phyloP scores from a whole-genome alignment of 148 eudicot genomes.

The Arbutus unedo region DNA sequence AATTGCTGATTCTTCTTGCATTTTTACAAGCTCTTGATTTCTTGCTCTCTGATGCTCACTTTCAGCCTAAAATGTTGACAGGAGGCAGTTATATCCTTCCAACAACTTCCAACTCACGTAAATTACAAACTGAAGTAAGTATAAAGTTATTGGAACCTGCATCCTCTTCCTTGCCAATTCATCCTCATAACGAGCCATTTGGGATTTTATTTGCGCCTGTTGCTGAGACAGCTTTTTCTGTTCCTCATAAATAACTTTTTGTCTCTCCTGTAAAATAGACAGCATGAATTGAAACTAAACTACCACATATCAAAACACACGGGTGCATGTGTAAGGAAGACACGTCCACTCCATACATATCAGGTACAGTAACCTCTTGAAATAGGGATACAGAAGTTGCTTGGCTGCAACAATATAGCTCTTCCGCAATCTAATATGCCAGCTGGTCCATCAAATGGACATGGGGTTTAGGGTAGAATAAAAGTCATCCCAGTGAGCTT shows the following conservation, averaged over 20 bases:
- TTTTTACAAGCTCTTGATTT: slow-evolving; percentile 81
- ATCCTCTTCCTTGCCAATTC: slow-evolving; percentile 80
- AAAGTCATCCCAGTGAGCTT: background rate
- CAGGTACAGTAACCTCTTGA: background rate
- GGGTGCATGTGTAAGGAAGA: background rate
- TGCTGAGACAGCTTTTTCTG: slow-evolving; percentile 81
- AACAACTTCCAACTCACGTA: background rate
- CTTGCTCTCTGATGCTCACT: slow-evolving; percentile 75
- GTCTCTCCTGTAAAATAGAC: slow-evolving; percentile 60
- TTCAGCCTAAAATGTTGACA: slow-evolving; percentile 50
- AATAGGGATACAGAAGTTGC: background rate
- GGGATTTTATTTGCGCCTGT: slow-evolving; percentile 70
- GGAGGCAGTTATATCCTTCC: background rate
- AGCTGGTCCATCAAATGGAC: background rate
- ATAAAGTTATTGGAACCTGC: slow-evolving; percentile 44
- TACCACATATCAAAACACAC: background rate
- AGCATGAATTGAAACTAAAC: slow-evolving; percentile 6
- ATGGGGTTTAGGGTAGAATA: background rate
- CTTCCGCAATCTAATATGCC: background rate
- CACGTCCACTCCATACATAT: background rate
- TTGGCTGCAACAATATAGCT: background rate
- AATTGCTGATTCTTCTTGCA: slow-evolving; percentile 81
- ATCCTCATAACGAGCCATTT: slow-evolving; percentile 89
- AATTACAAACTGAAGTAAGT: slow-evolving; percentile 9
- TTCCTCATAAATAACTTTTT: slow-evolving; percentile 75